phyloP scores from a whole-genome alignment of 1,139 yeast species.

The Meyerozyma elateridarum region DNA sequence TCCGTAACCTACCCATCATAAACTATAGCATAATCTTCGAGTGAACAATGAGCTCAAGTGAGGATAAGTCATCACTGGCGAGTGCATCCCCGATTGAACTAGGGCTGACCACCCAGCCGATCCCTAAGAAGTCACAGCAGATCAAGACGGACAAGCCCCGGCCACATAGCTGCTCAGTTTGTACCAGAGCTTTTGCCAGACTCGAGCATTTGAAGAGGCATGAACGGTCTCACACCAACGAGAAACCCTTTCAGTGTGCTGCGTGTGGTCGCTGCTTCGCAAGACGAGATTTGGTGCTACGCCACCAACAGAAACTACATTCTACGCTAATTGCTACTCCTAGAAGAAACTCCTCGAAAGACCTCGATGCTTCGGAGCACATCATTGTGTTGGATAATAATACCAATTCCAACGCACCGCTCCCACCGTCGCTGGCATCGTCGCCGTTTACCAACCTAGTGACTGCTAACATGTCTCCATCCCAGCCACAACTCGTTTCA shows the following conservation, averaged over 20 bases:
- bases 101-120: conserved; percentile 54
- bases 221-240: conserved; percentile 31
- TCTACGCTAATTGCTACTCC: conserved; percentile 16
- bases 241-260: conserved; percentile 41
- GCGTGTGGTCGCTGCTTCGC: conserved; percentile 50
- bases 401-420: conserved; percentile 42
- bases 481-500: conserved; percentile 14
- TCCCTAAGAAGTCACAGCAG: conserved; percentile 79
- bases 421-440: conserved; percentile 21
- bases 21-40: too few species aligned
- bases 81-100: conserved; percentile 1
- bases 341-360: conserved; percentile 16
- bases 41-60: conserved; percentile 4
- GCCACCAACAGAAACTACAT: conserved; percentile 43
- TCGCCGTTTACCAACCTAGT: conserved; percentile 3
- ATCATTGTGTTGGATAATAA: conserved; percentile 42
- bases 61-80: conserved; percentile 1
- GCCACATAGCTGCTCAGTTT: conserved; percentile 26
- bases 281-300: conserved; percentile 41
- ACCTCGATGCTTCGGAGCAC: conserved; percentile 27
- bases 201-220: conserved; percentile 30
- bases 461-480: conserved; percentile 6
- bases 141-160: conserved; percentile 64
- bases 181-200: conserved; percentile 31
- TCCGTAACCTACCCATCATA: too few species aligned